Evolutionary conservation across 106 monocot genomes (phyloP).

Genomic region (Phalaenopsis aphrodite): DNA sequence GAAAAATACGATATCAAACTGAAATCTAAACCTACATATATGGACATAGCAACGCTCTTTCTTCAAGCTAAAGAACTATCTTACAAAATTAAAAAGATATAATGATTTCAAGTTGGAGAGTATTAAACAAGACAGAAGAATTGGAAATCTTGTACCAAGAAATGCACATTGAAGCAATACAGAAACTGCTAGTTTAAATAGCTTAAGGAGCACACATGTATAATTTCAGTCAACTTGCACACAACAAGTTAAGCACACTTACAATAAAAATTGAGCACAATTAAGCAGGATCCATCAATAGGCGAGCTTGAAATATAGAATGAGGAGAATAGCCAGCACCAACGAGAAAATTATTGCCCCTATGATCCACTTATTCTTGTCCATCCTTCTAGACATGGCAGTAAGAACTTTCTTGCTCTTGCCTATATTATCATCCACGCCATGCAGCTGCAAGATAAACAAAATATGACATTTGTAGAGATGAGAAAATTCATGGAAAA

Average conservation of each 20-base stretch:
- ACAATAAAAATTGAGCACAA: background rate
- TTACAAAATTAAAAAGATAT: too few relatives aligned
- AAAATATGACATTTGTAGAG: background rate
- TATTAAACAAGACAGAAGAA: background rate
- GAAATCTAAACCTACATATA: too few relatives aligned
- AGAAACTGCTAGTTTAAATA: background rate
- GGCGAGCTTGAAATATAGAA: constrained; percentile 68
- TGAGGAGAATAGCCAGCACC: constrained; percentile 56
- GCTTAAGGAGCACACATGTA: background rate
- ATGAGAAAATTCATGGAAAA: background rate
- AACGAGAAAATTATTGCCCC: constrained; percentile 45
- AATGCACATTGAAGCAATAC: background rate
- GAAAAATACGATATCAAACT: too few relatives aligned
- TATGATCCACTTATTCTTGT: constrained; percentile 90
- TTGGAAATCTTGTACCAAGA: background rate
- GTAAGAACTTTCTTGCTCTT: constrained; percentile 75
- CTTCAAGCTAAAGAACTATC: too few relatives aligned
- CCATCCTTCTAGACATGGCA: constrained; percentile 79
- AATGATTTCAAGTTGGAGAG: too few relatives aligned
- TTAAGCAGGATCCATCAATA: constrained; percentile 21
- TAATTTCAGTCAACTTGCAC: background rate
- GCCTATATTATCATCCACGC: constrained; percentile 81
- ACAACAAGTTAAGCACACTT: background rate
- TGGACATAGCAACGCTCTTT: too few relatives aligned
- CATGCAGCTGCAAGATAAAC: constrained; percentile 52